Evolutionary conservation across 129 eudicot species (phyloP).

Genomic region (Smallanthus sonchifolius): DNA sequence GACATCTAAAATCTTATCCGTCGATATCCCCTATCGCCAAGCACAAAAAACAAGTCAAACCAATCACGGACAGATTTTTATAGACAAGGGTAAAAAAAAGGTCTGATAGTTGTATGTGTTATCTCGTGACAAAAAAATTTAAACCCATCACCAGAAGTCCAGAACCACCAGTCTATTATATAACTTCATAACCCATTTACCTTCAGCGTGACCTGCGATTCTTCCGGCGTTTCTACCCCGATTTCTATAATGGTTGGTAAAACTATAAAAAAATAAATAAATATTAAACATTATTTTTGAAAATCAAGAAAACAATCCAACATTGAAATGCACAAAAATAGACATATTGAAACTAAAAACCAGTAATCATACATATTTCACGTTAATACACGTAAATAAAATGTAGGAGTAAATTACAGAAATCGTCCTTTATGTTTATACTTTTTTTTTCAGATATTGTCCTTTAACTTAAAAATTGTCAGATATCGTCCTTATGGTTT

Average conservation of each 20-base stretch:
- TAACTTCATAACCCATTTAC: constrained; percentile 26
- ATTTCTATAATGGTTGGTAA: constrained; percentile 72
- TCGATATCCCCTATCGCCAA: constrained; percentile 72
- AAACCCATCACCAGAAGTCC: background rate
- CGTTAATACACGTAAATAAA: constrained; percentile 26
- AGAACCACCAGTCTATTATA: background rate
- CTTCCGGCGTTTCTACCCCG: constrained; percentile 60
- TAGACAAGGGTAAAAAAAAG: no score
- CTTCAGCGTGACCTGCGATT: constrained; percentile 70
- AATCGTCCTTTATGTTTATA: no score
- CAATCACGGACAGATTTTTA: background rate
- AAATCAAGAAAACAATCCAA: constrained; percentile 3
- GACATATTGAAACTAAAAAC: background rate
- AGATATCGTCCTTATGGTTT: no score
- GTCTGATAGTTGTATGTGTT: background rate
- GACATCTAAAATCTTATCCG: constrained; percentile 86
- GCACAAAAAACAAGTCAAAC: background rate
- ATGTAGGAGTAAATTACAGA: background rate
- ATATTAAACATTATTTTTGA: background rate
- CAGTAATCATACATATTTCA: constrained; percentile 21
- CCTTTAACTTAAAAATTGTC: no score
- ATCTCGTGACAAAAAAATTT: background rate
- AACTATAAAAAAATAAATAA: constrained; percentile 33
- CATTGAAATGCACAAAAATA: background rate
- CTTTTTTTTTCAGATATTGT: no score